These are phyloP conservation scores for Pichia rugopelliculosa DNA, from an alignment of 805 yeast genomes.

Conservation along the genomic window DNA sequence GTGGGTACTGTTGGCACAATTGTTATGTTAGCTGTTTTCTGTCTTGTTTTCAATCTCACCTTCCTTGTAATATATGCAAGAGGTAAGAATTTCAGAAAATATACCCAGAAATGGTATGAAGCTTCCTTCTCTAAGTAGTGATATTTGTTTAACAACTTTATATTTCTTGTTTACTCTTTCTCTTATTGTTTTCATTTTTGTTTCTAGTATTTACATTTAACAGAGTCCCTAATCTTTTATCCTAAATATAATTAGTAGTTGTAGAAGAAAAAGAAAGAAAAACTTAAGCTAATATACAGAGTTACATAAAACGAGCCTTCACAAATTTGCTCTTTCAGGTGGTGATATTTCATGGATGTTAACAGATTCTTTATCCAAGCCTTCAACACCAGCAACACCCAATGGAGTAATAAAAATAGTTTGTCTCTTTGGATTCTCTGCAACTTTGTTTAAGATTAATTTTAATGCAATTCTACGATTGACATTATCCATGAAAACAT, in stretches of 20 bases:
- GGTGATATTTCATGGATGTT: slow-evolving; percentile 53
- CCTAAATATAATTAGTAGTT: too few relatives aligned
- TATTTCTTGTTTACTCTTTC: too few relatives aligned
- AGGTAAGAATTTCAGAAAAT: slow-evolving; percentile 4
- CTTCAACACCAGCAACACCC: slow-evolving; percentile 69
- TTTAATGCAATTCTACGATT: slow-evolving; percentile 75
- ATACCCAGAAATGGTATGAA: slow-evolving; percentile 2
- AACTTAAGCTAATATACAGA: not conserved
- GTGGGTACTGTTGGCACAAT: slow-evolving; percentile 1
- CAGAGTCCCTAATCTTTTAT: too few relatives aligned
- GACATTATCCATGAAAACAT: slow-evolving; percentile 94
- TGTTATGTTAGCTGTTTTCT: slow-evolving; percentile 1
- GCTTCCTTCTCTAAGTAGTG: too few relatives aligned
- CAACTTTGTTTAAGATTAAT: slow-evolving; percentile 61
- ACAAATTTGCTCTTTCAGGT: slow-evolving; percentile 23
- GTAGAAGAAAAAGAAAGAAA: too few relatives aligned
- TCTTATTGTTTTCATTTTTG: too few relatives aligned
- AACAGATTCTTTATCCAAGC: slow-evolving; percentile 44
- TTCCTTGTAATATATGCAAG: not conserved
- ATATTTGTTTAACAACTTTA: too few relatives aligned
- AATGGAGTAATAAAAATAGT: slow-evolving; percentile 93
- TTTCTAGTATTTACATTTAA: too few relatives aligned
- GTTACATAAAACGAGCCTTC: not conserved
- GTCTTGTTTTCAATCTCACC: not conserved
- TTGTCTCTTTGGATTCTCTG: slow-evolving; percentile 62